These are phyloP conservation scores for Tephrocybe rancida DNA, from an alignment of 768 basidiomycete genomes.

Conservation along the genomic window DNA sequence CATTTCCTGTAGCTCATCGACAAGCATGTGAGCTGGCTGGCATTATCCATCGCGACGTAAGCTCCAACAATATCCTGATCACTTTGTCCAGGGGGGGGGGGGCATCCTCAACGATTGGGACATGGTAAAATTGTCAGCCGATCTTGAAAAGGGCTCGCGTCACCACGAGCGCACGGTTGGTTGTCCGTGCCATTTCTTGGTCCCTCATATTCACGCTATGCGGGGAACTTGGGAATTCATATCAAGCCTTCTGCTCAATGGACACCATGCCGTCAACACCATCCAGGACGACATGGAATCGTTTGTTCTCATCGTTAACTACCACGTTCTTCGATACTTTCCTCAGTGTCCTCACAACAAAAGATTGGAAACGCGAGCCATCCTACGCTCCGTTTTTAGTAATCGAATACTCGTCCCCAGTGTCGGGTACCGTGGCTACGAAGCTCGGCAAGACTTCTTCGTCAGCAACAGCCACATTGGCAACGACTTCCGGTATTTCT, in stretches of 20 bases:
- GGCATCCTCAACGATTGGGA: constrained; percentile 20
- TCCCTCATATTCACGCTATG: background rate
- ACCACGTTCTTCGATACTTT: constrained; percentile 12
- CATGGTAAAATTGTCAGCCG: constrained; percentile 3
- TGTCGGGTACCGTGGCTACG: background rate
- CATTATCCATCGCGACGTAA: constrained; percentile 15
- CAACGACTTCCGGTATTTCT: background rate
- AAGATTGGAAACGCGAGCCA: background rate
- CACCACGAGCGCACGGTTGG: constrained; percentile 10
- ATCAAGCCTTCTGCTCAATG: constrained; percentile 5
- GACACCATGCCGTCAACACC: background rate
- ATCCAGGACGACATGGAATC: constrained; percentile 18
- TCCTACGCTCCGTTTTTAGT: constrained; percentile 3
- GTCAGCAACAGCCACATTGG: background rate
- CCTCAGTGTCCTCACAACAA: background rate
- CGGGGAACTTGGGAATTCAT: constrained; percentile 19
- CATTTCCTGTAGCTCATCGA: constrained; percentile 5
- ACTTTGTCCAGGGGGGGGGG: constrained; percentile 14
- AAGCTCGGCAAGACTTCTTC: constrained; percentile 1
- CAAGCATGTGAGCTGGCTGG: constrained; percentile 10
- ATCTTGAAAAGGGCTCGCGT: background rate
- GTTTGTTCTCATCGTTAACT: too few relatives aligned
- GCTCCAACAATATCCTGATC: constrained; percentile 14
- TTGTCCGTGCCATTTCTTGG: background rate
- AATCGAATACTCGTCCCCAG: background rate